Percentiles rank a stretch among this genome's conserved stretches.
phyloP scores from a whole-genome alignment of 768 basidiomycete species.

The Amanita muscaria region DNA sequence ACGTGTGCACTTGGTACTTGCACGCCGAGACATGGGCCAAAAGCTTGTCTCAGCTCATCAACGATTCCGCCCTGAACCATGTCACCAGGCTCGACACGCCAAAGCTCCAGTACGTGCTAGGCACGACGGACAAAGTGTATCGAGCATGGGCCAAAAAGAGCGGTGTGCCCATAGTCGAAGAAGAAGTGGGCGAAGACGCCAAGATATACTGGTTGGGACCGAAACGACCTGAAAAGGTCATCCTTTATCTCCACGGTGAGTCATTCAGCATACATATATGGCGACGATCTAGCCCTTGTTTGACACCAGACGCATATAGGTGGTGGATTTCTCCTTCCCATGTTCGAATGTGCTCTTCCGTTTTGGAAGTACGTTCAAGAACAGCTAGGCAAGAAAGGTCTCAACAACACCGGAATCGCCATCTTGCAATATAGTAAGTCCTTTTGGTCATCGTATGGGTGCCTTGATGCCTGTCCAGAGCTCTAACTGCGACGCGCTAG shows the following conservation, averaged over 20 bases:
- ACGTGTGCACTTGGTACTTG: constrained; percentile 3
- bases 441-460: background rate
- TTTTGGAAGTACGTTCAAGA: constrained; percentile 23
- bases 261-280: background rate
- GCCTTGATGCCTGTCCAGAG: background rate
- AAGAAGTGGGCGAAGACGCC: constrained; percentile 20
- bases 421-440: constrained; percentile 25
- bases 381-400: constrained; percentile 16
- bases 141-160: constrained; percentile 15
- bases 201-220: constrained; percentile 26
- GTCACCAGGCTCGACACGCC: constrained; percentile 7
- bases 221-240: constrained; percentile 21
- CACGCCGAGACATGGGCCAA: constrained; percentile 5
- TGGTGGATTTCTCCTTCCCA: constrained; percentile 22
- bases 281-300: background rate
- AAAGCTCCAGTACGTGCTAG: constrained; percentile 18
- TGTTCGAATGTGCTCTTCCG: constrained; percentile 12
- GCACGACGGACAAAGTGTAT: constrained; percentile 17
- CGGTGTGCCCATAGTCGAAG: constrained; percentile 13
- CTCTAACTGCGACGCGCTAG: background rate
- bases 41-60: background rate
- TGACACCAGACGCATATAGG: constrained; percentile 15
- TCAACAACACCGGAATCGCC: constrained; percentile 20
- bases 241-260: constrained; percentile 26
- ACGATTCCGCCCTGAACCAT: constrained; percentile 10